These are phyloP conservation scores for Fusarium pseudocircinatum DNA, from an alignment of 2,329 filamentous ascomycete genomes.

Conservation along the genomic window DNA sequence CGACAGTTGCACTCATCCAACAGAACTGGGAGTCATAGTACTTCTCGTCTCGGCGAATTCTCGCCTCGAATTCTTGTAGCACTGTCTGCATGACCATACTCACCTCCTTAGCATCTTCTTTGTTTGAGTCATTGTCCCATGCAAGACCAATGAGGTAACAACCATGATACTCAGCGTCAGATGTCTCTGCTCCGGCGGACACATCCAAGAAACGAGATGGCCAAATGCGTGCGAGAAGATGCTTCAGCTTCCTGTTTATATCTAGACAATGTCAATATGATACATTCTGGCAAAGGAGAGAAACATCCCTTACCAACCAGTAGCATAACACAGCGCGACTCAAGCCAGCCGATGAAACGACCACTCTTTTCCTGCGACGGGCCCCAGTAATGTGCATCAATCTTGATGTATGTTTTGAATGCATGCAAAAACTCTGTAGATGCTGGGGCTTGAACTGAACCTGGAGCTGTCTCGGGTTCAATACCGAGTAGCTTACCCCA, in stretches of 20 bases:
- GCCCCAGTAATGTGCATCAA: constrained; percentile 74
- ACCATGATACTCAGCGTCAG: constrained; percentile 62
- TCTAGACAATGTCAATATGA: constrained; percentile 52
- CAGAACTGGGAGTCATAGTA: constrained; percentile 60
- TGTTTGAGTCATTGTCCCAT: constrained; percentile 45
- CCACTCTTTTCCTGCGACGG: constrained; percentile 63
- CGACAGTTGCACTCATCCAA: constrained; percentile 58
- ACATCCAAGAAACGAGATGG: constrained; percentile 65
- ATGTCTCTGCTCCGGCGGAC: constrained; percentile 33
- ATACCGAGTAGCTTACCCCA: constrained; percentile 56
- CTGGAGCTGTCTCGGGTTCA: neutral
- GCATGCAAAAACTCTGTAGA: constrained; percentile 59
- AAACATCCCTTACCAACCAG: constrained; percentile 59
- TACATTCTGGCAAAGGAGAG: neutral
- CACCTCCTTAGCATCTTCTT: constrained; percentile 54
- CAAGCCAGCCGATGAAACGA: constrained; percentile 69
- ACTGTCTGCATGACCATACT: constrained; percentile 56
- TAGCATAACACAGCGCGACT: constrained; percentile 66
- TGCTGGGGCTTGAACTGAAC: constrained; percentile 32
- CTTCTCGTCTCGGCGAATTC: constrained; percentile 56
- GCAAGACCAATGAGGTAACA: constrained; percentile 70
- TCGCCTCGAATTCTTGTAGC: constrained; percentile 59
- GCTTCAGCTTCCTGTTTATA: constrained; percentile 61
- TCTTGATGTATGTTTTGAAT: constrained; percentile 66
- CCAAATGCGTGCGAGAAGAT: constrained; percentile 68